Conservation (phyloP, 148 eudicot species). For the Nepenthes gracilis region DNA sequence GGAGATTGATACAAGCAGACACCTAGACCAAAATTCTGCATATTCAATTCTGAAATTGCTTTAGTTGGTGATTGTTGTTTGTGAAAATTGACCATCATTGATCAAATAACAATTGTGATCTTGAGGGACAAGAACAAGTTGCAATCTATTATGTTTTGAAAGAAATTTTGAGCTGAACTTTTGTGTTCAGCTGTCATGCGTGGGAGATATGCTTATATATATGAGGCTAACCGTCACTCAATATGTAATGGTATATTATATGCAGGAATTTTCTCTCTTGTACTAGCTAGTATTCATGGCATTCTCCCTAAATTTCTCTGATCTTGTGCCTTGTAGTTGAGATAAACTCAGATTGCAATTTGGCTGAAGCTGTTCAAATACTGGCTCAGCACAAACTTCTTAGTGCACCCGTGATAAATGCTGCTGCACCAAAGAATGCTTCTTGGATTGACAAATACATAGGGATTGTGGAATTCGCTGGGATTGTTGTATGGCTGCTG, state of each 20-base stretch:
- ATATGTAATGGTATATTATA: no score
- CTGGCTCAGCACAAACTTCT: slow-evolving; percentile 66
- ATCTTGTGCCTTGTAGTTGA: slow-evolving; percentile 37
- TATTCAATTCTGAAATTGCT: no score
- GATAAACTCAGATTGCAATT: slow-evolving; percentile 69
- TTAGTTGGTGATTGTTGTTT: no score
- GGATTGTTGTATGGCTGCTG: slow-evolving; percentile 91
- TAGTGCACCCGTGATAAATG: slow-evolving; percentile 88
- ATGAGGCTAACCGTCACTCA: not conserved
- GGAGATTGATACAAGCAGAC: no score
- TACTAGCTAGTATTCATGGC: not conserved
- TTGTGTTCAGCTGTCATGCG: no score
- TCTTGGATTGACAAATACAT: slow-evolving; percentile 89
- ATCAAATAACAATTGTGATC: no score
- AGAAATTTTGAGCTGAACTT: no score
- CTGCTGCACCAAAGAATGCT: slow-evolving; percentile 65
- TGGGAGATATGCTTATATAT: no score
- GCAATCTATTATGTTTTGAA: no score
- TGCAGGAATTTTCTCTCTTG: not conserved
- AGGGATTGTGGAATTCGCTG: slow-evolving; percentile 88
- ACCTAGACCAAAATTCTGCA: no score
- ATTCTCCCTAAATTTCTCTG: not conserved
- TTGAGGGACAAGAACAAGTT: no score
- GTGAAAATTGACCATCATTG: no score
- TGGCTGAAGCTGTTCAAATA: slow-evolving; percentile 78